These are phyloP conservation scores for Suillus lakei DNA, from an alignment of 768 basidiomycete genomes.

Conservation along the genomic window DNA sequence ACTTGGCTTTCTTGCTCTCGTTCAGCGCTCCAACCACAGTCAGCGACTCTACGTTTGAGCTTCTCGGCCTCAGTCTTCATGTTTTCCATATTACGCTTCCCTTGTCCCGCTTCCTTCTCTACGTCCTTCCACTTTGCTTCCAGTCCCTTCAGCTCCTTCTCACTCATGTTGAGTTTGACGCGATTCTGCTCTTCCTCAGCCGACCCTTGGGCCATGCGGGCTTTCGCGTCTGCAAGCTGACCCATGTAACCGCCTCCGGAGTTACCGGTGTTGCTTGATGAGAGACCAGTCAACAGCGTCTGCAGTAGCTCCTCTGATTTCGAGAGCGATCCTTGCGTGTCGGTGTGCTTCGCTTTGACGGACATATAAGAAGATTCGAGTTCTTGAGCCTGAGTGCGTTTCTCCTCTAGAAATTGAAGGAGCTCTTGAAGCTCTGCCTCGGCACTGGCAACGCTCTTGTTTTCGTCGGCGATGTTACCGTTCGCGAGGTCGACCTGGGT, in stretches of 20 bases:
- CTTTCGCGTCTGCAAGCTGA: slow-evolving; percentile 86
- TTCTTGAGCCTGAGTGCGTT: slow-evolving; percentile 60
- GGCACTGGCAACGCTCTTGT: slow-evolving; percentile 55
- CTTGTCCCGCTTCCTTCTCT: slow-evolving; percentile 82
- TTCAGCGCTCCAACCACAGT: slow-evolving; percentile 77
- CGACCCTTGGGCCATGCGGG: slow-evolving; percentile 71
- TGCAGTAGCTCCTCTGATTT: slow-evolving; percentile 93
- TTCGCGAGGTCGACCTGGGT: slow-evolving; percentile 88
- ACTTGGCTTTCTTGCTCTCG: slow-evolving; percentile 65
- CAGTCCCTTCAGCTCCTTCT: slow-evolving; percentile 79
- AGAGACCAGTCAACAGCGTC: slow-evolving; percentile 90
- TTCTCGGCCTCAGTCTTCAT: slow-evolving; percentile 63
- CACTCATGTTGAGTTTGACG: slow-evolving; percentile 72
- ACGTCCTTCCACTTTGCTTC: slow-evolving; percentile 83
- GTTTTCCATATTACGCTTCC: slow-evolving; percentile 66
- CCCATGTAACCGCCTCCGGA: slow-evolving; percentile 95
- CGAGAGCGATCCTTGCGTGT: slow-evolving; percentile 60
- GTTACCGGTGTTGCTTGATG: slow-evolving; percentile 66
- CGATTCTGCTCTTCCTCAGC: slow-evolving; percentile 87
- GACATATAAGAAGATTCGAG: slow-evolving; percentile 58
- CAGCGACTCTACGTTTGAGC: slow-evolving; percentile 54
- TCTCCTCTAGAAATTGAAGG: slow-evolving; percentile 57
- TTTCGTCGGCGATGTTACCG: slow-evolving; percentile 79
- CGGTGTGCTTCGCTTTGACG: slow-evolving; percentile 72
- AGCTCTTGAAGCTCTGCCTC: slow-evolving; percentile 68